Percentiles rank a stretch among this genome's conserved stretches.
phyloP scores from a whole-genome alignment of 108 stramenopile species.

The Cylindrotheca fusiformis region DNA sequence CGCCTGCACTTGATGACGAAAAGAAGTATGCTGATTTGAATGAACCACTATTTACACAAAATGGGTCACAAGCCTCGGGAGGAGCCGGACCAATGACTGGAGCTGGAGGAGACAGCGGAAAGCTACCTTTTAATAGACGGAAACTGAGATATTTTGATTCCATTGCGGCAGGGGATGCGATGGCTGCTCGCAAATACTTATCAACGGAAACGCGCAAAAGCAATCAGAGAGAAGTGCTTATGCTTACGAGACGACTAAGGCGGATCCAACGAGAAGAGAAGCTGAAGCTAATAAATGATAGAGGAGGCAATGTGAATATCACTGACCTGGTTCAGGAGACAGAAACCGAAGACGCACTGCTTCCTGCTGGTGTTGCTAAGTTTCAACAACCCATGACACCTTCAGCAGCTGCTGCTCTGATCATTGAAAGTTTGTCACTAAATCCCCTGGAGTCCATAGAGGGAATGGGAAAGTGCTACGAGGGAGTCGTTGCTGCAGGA shows the following conservation, averaged over 20 bases:
- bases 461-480: constrained; percentile 87
- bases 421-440: constrained; percentile 68
- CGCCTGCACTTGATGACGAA: constrained; percentile 18
- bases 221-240: constrained; percentile 47
- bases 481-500: constrained; percentile 83
- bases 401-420: constrained; percentile 53
- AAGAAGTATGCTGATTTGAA: constrained; percentile 19
- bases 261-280: constrained; percentile 40
- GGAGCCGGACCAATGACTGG: constrained; percentile 13
- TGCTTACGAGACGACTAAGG: constrained; percentile 41
- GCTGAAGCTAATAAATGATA: constrained; percentile 22
- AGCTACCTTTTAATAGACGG: constrained; percentile 76
- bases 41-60: constrained; percentile 53
- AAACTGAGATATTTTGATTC: constrained; percentile 77
- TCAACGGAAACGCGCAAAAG: constrained; percentile 15
- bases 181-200: constrained; percentile 55
- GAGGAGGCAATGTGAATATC: constrained; percentile 3
- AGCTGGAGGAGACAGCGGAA: constrained; percentile 19
- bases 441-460: constrained; percentile 74
- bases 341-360: constrained; percentile 21
- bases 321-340: constrained; percentile 14
- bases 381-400: constrained; percentile 62
- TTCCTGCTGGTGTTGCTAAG: constrained; percentile 31
- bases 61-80: constrained; percentile 26
- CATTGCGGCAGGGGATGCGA: constrained; percentile 57